Base-by-base conservation (phyloP, 805 yeast genomes). In the Yarrowia osloensis region DNA sequence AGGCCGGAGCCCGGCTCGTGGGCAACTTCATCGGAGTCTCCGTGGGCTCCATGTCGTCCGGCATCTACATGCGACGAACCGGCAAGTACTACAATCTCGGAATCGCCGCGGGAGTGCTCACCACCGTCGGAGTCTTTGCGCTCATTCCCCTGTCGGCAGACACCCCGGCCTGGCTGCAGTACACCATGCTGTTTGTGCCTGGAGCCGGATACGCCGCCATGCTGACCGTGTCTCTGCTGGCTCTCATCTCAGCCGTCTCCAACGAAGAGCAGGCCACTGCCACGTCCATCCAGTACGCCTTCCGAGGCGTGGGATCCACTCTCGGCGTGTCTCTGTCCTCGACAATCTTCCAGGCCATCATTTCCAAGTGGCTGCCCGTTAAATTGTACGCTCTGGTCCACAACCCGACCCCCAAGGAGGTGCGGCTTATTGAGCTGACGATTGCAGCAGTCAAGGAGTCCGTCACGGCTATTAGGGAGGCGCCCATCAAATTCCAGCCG, bases 201-300 rank as follows among this genome's bases (percentile, higher is more conserved):
- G 91, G 95, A 9, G 78, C 85, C 40, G 90, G 89, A 0, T 86
- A 88, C 70, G 85, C 96, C 0, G 78, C 85, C 3, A 81, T 86
- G 75, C 80, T 90, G 69, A 90, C 96, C 0, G 85, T 89, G 2
- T 86, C 93, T 0, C 78, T 91, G 57, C 77, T 90, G 39, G 89
- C 96, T 0, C 81, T 91, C 76, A 88, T 91, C 66, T 87, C 95
- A 0, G 85, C 95, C 1, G 95, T 88, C 1, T 87, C 89, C 11
- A 76, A 80, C 24, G 81, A 84, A 65, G 84, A 81, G 73, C 97
- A 91, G 76, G 97, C 97, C 0, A 83, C 91, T 22, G 88, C 94
- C 2, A 92, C 97, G 0, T 90, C 97, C 0, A 89, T 93, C 68
- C 96, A 91, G 73, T 92, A 93, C 75, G 92, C 93, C 0, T 91